Percentiles rank a stretch among this genome's conserved stretches.
Evolutionary conservation across 495 filamentous ascomycete genomes (phyloP).

Genomic region (Ascobolus immersus): DNA sequence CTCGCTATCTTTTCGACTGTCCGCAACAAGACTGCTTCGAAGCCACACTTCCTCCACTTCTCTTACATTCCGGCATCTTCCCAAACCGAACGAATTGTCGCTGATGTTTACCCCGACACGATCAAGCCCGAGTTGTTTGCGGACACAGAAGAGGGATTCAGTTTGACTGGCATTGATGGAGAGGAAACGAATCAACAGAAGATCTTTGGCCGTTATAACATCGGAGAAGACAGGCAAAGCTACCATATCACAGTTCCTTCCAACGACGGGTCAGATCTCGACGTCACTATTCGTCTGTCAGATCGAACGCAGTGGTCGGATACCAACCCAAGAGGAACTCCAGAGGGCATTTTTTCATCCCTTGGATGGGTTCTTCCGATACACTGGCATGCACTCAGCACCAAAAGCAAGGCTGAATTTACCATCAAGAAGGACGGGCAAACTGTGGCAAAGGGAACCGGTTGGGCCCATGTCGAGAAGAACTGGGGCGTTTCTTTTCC

Average conservation of each 20-base stretch:
- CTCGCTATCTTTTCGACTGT: constrained; percentile 16
- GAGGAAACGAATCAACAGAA: too few species aligned
- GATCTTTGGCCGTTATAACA: constrained; percentile 3
- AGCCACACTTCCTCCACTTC: constrained; percentile 22
- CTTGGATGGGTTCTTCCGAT: constrained; percentile 20
- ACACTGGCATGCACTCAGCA: constrained; percentile 25
- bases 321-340: too few species aligned
- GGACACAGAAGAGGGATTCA: too few species aligned
- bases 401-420: constrained; percentile 18
- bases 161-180: too few species aligned
- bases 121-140: too few species aligned
- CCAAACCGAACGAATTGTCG: constrained; percentile 1
- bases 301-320: constrained; percentile 16
- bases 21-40: constrained; percentile 7
- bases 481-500: constrained; percentile 25
- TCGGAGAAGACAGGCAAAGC: constrained; percentile 4
- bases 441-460: constrained; percentile 10
- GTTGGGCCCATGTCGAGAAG: constrained; percentile 22
- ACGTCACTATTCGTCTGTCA: constrained; percentile 15
- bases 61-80: constrained; percentile 18
- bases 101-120: constrained; percentile 10
- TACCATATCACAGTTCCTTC: constrained; percentile 10
- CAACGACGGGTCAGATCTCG: constrained; percentile 11
- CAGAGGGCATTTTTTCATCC: constrained; percentile 14
- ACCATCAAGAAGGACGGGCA: constrained; percentile 2